Evolutionary conservation across 768 basidiomycete genomes (phyloP), one percentile per base, ranked within the genome.

Genomic region (Nidularia sp.): DNA sequence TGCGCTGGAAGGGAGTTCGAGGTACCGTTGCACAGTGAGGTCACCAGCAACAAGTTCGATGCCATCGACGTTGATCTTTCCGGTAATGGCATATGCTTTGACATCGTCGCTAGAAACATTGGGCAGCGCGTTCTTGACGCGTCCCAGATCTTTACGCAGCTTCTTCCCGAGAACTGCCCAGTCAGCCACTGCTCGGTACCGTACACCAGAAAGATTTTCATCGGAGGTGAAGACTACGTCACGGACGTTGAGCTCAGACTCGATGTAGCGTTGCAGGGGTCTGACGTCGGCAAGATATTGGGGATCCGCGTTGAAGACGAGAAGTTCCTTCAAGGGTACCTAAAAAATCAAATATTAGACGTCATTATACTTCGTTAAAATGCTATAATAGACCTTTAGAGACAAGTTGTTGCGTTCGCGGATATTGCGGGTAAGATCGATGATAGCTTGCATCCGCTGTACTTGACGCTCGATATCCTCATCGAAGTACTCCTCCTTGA

Each of bases 401-500:
- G 92, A 91, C 42, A 98, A 66, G 48, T 83, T 90, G 64, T 91
- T 84, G 60, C 81, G 82, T 66, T 98, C 94, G 45, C 97, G 88
- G 56, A 98, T 79, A 59, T 86, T 85, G 55, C 97, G 83, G 4
- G 88, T 86, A 57, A 99, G 75, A 48, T 98, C 93, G 57, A 98
- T 98, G 66, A 99, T 88, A 8, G 86, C 80, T 67, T 96, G 94
- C 88, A 99, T 93, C 7, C 94, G 84, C 69, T 88, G 81, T 22
- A 98, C 92, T 71, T 97, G 89, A 46, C 95, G 84, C 71, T 98
- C 94, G 60, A 98, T 94, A 60, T 86, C 86, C 15, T 74, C 82
- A 67, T 99, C 92, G 65, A 97, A 93, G 74, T 98, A 98, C 57
- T 95, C 93, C 59, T 90, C 86, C 65, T 93, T 94, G 48, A 93